phyloP scores from a whole-genome alignment of 495 filamentous ascomycete genomes.

The Penicillium cosmopolitanum region DNA sequence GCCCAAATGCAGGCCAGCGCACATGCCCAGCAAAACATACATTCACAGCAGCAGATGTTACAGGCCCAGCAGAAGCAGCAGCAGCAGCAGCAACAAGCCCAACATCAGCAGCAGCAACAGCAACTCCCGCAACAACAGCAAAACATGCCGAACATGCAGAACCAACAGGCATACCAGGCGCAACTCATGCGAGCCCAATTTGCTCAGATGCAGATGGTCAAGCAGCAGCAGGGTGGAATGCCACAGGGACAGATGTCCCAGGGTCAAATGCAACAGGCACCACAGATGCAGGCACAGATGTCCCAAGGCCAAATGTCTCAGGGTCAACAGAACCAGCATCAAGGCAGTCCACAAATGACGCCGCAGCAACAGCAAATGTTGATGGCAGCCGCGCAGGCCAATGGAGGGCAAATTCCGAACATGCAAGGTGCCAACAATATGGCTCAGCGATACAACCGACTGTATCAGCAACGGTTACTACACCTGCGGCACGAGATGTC shows the following conservation, averaged over 20 bases:
- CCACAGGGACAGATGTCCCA: slow-evolving; percentile 3
- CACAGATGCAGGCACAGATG: not conserved
- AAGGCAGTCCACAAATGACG: slow-evolving; percentile 26
- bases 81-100: slow-evolving; percentile 36
- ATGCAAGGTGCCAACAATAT: slow-evolving; percentile 32
- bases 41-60: slow-evolving; percentile 45
- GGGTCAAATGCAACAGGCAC: slow-evolving; percentile 18
- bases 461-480: slow-evolving; percentile 45
- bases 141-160: slow-evolving; percentile 41
- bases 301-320: slow-evolving; percentile 31
- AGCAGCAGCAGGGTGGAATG: slow-evolving; percentile 34
- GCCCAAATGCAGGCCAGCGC: slow-evolving; percentile 48
- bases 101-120: slow-evolving; percentile 23
- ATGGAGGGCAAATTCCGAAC: slow-evolving; percentile 43
- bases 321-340: slow-evolving; percentile 40
- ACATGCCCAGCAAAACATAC: slow-evolving; percentile 60
- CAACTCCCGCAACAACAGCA: slow-evolving; percentile 24
- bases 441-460: slow-evolving; percentile 39
- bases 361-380: slow-evolving; percentile 44
- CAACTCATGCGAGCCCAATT: slow-evolving; percentile 48
- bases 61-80: slow-evolving; percentile 40
- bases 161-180: slow-evolving; percentile 52
- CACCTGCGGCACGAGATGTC: slow-evolving; percentile 46
- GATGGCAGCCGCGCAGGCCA: slow-evolving; percentile 47
- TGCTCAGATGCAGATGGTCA: slow-evolving; percentile 45